Conservation (phyloP, 2,329 filamentous ascomycete genomes). For the Venturia asperata region DNA sequence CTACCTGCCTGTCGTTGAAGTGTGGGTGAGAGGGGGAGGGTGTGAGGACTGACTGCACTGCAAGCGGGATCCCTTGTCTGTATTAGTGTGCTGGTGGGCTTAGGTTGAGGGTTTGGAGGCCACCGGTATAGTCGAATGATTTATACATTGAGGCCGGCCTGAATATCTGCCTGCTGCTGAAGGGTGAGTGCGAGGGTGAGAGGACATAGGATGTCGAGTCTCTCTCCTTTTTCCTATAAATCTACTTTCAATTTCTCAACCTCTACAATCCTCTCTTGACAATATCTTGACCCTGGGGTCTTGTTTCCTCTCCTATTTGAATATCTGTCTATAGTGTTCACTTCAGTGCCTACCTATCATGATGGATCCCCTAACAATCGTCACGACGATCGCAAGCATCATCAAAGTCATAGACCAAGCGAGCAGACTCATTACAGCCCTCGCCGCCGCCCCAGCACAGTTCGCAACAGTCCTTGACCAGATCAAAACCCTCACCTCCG, state of each 20-base stretch:
- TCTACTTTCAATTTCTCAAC: too few relatives aligned
- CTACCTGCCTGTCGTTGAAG: too few relatives aligned
- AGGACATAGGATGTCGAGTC: too few relatives aligned
- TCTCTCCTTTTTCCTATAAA: too few relatives aligned
- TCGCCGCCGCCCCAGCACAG: background rate
- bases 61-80: too few relatives aligned
- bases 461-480: background rate
- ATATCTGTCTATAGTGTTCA: background rate
- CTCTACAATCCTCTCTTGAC: too few relatives aligned
- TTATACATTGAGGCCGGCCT: background rate
- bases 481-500: background rate
- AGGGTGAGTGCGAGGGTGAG: too few relatives aligned
- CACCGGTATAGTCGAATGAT: background rate
- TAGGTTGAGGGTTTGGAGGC: background rate
- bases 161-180: too few relatives aligned
- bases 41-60: too few relatives aligned
- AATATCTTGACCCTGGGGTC: too few relatives aligned
- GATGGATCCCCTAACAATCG: background rate
- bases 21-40: too few relatives aligned
- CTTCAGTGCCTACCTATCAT: background rate
- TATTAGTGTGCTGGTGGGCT: background rate
- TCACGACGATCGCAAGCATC: background rate
- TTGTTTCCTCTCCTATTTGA: background rate
- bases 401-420: conserved; percentile 1
- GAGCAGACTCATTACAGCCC: background rate